Evolutionary conservation across 768 basidiomycete species (phyloP).

Genomic region (Suillus placidus): DNA sequence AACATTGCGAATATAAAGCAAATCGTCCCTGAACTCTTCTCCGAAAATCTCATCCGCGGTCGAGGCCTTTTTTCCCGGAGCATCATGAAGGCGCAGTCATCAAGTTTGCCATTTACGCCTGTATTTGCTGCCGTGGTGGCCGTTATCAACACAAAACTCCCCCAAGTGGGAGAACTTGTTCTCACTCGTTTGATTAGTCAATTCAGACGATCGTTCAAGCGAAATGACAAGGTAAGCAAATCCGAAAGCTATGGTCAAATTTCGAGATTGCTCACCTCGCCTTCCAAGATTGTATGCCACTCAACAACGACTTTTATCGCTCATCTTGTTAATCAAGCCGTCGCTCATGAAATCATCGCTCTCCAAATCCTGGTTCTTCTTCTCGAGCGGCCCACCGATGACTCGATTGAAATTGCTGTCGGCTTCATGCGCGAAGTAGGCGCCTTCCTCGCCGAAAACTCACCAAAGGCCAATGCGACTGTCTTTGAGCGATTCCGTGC

Average conservation of each 20-base stretch:
- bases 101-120: constrained; percentile 97
- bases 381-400: constrained; percentile 93
- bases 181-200: constrained; percentile 90
- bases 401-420: constrained; percentile 98
- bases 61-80: constrained; percentile 91
- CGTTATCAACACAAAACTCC: constrained; percentile 96
- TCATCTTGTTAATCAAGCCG: constrained; percentile 90
- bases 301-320: constrained; percentile 91
- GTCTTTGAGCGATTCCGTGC: constrained; percentile 97
- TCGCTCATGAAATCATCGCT: constrained; percentile 92
- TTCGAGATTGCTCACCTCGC: background rate
- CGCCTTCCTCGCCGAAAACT: constrained; percentile 89
- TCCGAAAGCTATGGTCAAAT: constrained; percentile 4
- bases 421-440: constrained; percentile 98
- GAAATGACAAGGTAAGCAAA: constrained; percentile 91
- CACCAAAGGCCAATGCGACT: constrained; percentile 92
- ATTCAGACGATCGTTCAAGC: constrained; percentile 91
- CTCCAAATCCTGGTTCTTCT: constrained; percentile 96
- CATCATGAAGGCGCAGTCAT: constrained; percentile 96
- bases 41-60: constrained; percentile 93
- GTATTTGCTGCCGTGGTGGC: constrained; percentile 94
- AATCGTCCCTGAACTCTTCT: constrained; percentile 87
- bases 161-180: constrained; percentile 92
- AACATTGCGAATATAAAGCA: constrained; percentile 96
- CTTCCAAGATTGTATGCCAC: constrained; percentile 79